phyloP scores from a whole-genome alignment of 2,329 filamentous ascomycete species.

The Monosporascus cannonballus region DNA sequence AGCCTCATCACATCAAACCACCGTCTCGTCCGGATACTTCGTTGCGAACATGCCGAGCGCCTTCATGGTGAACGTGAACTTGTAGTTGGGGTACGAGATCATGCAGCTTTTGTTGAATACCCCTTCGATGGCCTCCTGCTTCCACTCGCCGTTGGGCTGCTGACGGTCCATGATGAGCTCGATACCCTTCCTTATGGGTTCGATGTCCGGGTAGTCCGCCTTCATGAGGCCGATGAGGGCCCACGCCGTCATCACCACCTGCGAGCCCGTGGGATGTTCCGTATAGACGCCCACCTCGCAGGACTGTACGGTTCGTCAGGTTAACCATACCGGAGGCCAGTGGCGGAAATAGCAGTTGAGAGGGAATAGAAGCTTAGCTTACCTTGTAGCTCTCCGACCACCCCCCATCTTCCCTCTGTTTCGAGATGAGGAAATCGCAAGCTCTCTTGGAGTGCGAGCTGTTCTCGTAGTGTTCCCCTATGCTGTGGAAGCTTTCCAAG shows the following conservation, averaged over 20 bases:
- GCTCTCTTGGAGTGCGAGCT: slow-evolving; percentile 65
- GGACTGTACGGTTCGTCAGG: slow-evolving; percentile 38
- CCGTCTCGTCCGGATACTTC: slow-evolving; percentile 60
- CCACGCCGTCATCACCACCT: slow-evolving; percentile 95
- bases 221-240: slow-evolving; percentile 76
- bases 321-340: too few species aligned
- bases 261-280: slow-evolving; percentile 68
- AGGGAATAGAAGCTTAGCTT: slow-evolving; percentile 13
- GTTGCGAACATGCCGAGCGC: slow-evolving; percentile 83
- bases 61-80: slow-evolving; percentile 92
- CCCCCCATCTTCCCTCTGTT: slow-evolving; percentile 82
- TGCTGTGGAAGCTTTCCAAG: slow-evolving; percentile 73
- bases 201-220: slow-evolving; percentile 70
- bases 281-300: slow-evolving; percentile 72
- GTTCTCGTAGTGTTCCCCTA: slow-evolving; percentile 75
- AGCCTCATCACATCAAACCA: slow-evolving; percentile 26
- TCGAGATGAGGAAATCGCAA: slow-evolving; percentile 79
- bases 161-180: slow-evolving; percentile 80
- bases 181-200: slow-evolving; percentile 67
- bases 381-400: slow-evolving; percentile 93
- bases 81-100: slow-evolving; percentile 99
- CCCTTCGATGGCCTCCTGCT: slow-evolving; percentile 92
- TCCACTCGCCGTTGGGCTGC: slow-evolving; percentile 85
- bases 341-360: too few species aligned
- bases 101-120: slow-evolving; percentile 99